A percentile compares a stretch with the other conserved stretches of the same genome.
Evolutionary conservation across 208 protist species (phyloP).

Genomic region (Wallacemonas collosoma): DNA sequence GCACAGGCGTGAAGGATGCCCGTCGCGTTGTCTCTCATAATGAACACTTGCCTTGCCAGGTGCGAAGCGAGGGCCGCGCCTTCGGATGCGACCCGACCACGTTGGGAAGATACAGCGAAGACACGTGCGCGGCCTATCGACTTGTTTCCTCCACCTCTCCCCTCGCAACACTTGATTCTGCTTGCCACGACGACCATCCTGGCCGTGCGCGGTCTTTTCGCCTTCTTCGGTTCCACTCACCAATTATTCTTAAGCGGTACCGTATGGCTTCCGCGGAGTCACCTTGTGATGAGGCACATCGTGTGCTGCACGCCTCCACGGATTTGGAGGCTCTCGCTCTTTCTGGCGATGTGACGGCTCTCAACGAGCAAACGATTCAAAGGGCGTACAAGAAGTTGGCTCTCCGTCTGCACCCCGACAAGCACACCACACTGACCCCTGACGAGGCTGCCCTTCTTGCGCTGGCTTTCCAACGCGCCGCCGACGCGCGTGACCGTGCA

Average conservation of each 20-base stretch:
- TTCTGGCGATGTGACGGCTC: neutral
- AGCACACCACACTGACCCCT: neutral
- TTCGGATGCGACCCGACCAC: too few species aligned
- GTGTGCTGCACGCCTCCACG: neutral
- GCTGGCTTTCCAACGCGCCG: neutral
- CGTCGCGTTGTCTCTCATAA: too few species aligned
- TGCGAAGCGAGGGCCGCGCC: too few species aligned
- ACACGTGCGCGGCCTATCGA: too few species aligned
- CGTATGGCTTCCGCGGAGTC: neutral
- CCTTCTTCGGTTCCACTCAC: too few species aligned
- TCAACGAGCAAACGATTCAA: neutral
- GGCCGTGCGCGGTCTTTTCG: too few species aligned
- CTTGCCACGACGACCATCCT: too few species aligned
- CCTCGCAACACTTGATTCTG: too few species aligned
- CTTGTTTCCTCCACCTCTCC: too few species aligned
- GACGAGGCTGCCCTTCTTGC: neutral
- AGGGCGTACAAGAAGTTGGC: conserved; percentile 1
- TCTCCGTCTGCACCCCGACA: conserved; percentile 6
- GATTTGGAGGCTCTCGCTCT: conserved; percentile 11
- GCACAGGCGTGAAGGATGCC: too few species aligned
- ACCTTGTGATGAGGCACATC: neutral
- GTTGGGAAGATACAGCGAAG: too few species aligned
- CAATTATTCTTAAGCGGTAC: neutral
- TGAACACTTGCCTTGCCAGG: too few species aligned
- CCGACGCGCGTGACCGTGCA: neutral